phyloP scores from a whole-genome alignment of 2,329 filamentous ascomycete genomes.

The Penicillium capsulatum region DNA sequence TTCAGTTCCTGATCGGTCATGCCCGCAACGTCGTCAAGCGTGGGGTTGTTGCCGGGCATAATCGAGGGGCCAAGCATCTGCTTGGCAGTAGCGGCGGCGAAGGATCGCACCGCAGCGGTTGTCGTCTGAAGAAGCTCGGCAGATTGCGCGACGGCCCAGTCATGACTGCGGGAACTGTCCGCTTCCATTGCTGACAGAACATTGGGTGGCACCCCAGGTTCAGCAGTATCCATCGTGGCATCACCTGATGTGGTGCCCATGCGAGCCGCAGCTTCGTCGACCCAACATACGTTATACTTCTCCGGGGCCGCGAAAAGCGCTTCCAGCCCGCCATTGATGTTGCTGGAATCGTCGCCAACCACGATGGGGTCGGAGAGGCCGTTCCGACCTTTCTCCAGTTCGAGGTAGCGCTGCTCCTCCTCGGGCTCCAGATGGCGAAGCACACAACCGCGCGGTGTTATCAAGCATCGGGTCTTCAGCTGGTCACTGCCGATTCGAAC shows the following conservation, averaged over 20 bases:
- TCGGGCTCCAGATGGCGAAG: slow-evolving; percentile 43
- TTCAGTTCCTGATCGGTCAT: slow-evolving; percentile 42
- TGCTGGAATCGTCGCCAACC: slow-evolving; percentile 42
- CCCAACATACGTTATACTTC: slow-evolving; percentile 45
- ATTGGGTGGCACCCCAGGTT: slow-evolving; percentile 32
- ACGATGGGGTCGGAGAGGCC: slow-evolving; percentile 32
- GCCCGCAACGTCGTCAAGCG: slow-evolving; percentile 40
- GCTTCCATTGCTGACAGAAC: slow-evolving; percentile 39
- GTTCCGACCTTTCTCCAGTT: slow-evolving; percentile 40
- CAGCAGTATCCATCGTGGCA: slow-evolving; percentile 20
- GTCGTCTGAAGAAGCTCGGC: slow-evolving; percentile 36
- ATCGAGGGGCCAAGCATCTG: slow-evolving; percentile 35
- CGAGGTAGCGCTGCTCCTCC: slow-evolving; percentile 46
- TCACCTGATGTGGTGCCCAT: slow-evolving; percentile 26
- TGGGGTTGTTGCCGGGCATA: slow-evolving; percentile 30
- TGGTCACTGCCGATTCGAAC: slow-evolving; percentile 37
- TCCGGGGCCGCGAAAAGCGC: slow-evolving; percentile 44
- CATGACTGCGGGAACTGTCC: slow-evolving; percentile 36
- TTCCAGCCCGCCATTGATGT: slow-evolving; percentile 44
- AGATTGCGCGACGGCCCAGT: slow-evolving; percentile 37
- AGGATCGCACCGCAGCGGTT: slow-evolving; percentile 33
- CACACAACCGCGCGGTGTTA: slow-evolving; percentile 45
- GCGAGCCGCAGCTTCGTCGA: slow-evolving; percentile 33
- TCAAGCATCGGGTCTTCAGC: slow-evolving; percentile 42
- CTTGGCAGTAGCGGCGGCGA: slow-evolving; percentile 35